Base-by-base conservation (phyloP, 208 protist genomes). In the Crithidia fasciculata region DNA sequence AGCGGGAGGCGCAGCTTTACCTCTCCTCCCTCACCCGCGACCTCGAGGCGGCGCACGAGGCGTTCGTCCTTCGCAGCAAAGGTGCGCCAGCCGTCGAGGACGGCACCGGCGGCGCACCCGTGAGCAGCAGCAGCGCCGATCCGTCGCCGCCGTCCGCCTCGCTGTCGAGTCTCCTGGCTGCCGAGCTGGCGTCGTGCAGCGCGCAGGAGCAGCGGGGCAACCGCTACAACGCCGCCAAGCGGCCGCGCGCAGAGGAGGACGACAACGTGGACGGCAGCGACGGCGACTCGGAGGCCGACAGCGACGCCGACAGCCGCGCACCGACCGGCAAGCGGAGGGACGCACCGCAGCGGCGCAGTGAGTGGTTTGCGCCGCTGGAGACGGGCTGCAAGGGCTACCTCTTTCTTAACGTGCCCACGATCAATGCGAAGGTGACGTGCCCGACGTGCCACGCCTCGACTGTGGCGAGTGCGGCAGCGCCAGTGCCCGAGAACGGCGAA, bases 1-100 rank as follows among this genome's bases (percentile, higher is more conserved):
- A 85, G n/a, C 87, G 90, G 2, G 90, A 95, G 65, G 80, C 84
- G 44, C 86, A 89, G 63, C 78, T 87, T 28, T 95, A 92, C 70
- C 77, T 93, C 13, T 77, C 74, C n/a, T 69, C 66, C 12, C 79
- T 95, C 52, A 84, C 84, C 13, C 64, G 76, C 44, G 88, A 95
- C 69, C 68, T 95, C 39, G 62, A 77, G 49, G 70, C 52, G 18
- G 69, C 77, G 45, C 73, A 72, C 13, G 64, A 85, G 28, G 58
- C 37, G 12, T 79, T 72, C 67, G 8, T 49, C 5, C 18, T 52
- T 3, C 15, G 40, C 12, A 52, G 54, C 39, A 13, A 12, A 18
- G 39, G 19, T 0, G 12, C 52, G 19, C 8, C 16, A 12, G n/a
- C 13, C 9, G 69, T 8, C 37, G 69, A 4, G 8, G 50, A 16